Conservation (phyloP, 169 alveolate genomes). For the Cryptosporidium tyzzeri region DNA sequence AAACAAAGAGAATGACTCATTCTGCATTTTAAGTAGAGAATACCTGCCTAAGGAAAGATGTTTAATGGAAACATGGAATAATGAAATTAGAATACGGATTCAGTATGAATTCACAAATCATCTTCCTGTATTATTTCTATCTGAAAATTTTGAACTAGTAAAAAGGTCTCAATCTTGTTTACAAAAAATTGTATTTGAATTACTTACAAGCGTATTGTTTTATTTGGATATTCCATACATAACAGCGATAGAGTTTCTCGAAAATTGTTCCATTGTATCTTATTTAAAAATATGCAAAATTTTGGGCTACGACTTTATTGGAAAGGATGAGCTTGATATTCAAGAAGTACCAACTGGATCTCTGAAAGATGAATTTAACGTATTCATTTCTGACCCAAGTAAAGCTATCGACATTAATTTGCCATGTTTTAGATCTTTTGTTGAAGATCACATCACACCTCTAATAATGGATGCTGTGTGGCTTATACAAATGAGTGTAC, state of each 20-base stretch:
- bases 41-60: conserved; percentile 49
- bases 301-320: conserved; percentile 29
- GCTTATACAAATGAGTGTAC: conserved; percentile 49
- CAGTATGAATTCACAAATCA: conserved; percentile 63
- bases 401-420: neutral
- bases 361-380: conserved; percentile 27
- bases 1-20: neutral
- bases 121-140: conserved; percentile 11
- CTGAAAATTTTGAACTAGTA: conserved; percentile 17
- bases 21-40: conserved; percentile 14
- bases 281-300: conserved; percentile 41
- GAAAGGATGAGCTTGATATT: conserved; percentile 41
- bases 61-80: conserved; percentile 33
- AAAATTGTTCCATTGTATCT: conserved; percentile 49
- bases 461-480: conserved; percentile 65
- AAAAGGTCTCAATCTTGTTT: conserved; percentile 14
- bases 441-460: conserved; percentile 51
- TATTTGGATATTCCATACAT: conserved; percentile 16
- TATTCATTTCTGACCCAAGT: neutral
- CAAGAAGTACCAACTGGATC: conserved; percentile 15
- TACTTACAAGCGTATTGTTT: conserved; percentile 23
- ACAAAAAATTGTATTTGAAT: conserved; percentile 53
- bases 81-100: conserved; percentile 31
- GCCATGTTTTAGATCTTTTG: conserved; percentile 10
- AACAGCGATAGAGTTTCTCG: conserved; percentile 52